Conservation (phyloP, 345 rosid species). For the Eutrema japonicum region DNA sequence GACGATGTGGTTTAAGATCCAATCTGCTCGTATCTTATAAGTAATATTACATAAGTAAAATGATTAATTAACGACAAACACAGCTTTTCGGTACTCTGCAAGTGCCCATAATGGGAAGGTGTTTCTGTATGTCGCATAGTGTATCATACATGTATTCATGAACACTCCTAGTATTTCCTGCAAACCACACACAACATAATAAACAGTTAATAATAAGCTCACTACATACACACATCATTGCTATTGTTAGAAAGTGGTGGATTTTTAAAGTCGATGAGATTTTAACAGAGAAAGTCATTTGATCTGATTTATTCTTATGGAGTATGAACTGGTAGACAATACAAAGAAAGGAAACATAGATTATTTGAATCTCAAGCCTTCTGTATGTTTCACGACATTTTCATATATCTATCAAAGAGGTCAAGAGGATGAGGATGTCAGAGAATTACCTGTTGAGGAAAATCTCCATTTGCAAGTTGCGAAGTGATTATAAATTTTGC, state of each 20-base stretch:
- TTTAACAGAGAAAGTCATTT: no score
- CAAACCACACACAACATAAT: not conserved
- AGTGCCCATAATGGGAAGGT: constrained; percentile 74
- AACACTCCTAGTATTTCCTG: constrained; percentile 69
- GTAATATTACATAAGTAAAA: no score
- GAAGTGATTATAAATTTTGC: constrained; percentile 74
- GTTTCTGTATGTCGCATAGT: constrained; percentile 69
- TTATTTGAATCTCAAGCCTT: not conserved
- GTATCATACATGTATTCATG: constrained; percentile 65
- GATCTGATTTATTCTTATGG: no score
- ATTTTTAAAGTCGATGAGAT: no score
- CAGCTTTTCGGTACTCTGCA: constrained; percentile 53
- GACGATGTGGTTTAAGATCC: no score
- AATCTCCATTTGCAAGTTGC: constrained; percentile 65
- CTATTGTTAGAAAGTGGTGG: no score
- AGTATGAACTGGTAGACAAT: no score
- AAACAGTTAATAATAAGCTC: no score
- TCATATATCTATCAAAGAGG: not conserved
- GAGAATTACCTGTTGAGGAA: constrained; percentile 66
- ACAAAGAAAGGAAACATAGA: not conserved
- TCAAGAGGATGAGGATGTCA: not conserved
- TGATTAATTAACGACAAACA: no score
- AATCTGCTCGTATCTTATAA: no score
- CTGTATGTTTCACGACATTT: no score
- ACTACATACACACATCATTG: no score